Evolutionary conservation across 768 basidiomycete species (phyloP).

Genomic region (Termitomyces sp.): DNA sequence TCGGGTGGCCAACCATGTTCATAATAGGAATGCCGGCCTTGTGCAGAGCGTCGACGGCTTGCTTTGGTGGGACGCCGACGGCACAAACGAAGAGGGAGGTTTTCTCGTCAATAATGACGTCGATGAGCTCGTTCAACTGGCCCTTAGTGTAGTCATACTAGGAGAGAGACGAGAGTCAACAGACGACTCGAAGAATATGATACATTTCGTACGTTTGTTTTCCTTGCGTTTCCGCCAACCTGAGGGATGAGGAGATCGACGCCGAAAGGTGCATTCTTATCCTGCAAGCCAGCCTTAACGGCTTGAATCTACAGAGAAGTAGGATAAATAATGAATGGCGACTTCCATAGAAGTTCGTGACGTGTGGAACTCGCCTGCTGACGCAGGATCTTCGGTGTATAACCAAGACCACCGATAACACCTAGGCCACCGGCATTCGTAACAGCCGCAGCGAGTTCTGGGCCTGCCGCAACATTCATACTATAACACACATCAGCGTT

Average conservation of each 20-base stretch:
- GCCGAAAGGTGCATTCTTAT: constrained; percentile 82
- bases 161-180: not conserved
- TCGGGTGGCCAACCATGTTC: constrained; percentile 98
- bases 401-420: constrained; percentile 88
- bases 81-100: constrained; percentile 88
- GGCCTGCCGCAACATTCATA: constrained; percentile 45
- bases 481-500: constrained; percentile 26
- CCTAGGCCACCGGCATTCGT: constrained; percentile 93
- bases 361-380: constrained; percentile 55
- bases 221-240: constrained; percentile 82
- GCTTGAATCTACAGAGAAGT: constrained; percentile 54
- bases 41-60: constrained; percentile 79
- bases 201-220: constrained; percentile 68
- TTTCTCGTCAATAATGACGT: constrained; percentile 92
- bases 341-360: not conserved
- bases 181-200: not conserved
- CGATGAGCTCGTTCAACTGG: constrained; percentile 74
- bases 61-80: constrained; percentile 80
- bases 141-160: constrained; percentile 91
- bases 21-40: constrained; percentile 82
- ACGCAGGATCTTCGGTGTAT: constrained; percentile 77
- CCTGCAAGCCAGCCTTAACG: constrained; percentile 67
- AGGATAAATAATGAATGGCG: not conserved
- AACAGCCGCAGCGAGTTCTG: constrained; percentile 90
- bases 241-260: constrained; percentile 89